These are phyloP conservation scores for Zymoseptoria pseudotritici DNA, from an alignment of 2,329 filamentous ascomycete genomes.

Conservation along the genomic window DNA sequence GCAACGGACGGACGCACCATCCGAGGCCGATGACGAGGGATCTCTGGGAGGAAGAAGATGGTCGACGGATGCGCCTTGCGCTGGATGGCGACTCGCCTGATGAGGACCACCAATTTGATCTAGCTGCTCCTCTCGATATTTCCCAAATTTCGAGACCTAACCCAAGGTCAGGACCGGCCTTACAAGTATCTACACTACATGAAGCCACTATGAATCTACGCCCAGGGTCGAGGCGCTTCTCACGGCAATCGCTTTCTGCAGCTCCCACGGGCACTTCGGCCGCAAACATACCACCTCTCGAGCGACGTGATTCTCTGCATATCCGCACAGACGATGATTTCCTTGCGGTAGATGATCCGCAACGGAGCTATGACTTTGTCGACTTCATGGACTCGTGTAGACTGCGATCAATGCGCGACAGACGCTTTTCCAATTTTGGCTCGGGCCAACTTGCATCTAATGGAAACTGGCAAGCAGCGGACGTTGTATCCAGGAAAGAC, in stretches of 20 bases:
- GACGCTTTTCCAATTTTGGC: constrained; percentile 13
- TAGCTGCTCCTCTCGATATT: not conserved
- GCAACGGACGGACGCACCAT: constrained; percentile 1
- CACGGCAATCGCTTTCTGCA: not conserved
- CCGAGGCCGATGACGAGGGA: constrained; percentile 15
- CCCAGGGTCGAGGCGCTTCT: not conserved
- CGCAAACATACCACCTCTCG: not conserved
- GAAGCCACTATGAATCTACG: not conserved
- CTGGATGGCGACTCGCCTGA: constrained; percentile 12
- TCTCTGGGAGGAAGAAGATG: constrained; percentile 18
- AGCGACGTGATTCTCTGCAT: not conserved
- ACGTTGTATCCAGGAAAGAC: constrained; percentile 13
- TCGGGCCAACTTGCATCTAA: constrained; percentile 16
- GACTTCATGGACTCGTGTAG: constrained; percentile 28
- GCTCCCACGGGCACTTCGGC: not conserved
- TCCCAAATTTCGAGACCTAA: not conserved
- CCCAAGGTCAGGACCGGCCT: too few species aligned
- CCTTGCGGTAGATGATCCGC: constrained; percentile 22
- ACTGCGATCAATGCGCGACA: constrained; percentile 16
- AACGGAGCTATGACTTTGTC: constrained; percentile 24
- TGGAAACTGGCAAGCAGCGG: constrained; percentile 7
- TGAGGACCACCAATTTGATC: constrained; percentile 10
- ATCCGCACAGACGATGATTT: constrained; percentile 15
- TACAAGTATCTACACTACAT: not conserved
- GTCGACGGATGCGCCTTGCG: constrained; percentile 18